Base-by-base conservation (phyloP, 2,329 filamentous ascomycete species). In the Penicillium sp. region DNA sequence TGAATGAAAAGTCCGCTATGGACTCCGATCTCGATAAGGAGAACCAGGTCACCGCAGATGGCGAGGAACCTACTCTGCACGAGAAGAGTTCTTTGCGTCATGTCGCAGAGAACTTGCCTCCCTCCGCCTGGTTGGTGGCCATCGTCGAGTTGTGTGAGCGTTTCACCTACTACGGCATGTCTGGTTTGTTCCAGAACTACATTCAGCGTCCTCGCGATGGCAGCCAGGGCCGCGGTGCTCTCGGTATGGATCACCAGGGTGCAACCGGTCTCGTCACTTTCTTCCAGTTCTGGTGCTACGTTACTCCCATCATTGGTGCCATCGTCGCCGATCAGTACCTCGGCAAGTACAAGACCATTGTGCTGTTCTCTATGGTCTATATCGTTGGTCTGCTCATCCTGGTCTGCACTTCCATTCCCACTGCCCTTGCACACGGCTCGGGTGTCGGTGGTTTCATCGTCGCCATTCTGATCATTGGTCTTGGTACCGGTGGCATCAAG, bases 401-500 rank as follows among this genome's bases (percentile, higher is more conserved):
- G 38, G 73, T 80, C 37, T 71, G 69, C 45, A 82, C 80, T 2
- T 78, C 81, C 1, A 70, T 81, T 1, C 80, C 80, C 0, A 51
- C 56, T 2, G 69, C 80, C 25, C 66, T 84, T 84, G 22, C 67
- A 75, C 65, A 75, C 46, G 74, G 78, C 34, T 72, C 72, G 25
- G 75, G 77, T 33, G 64, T 83, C n/a, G 76, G 72, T 41, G 78
- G 77, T n/a, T 77, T 83, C 60, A 70, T 81, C 40, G 68, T 75
- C 12, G 72, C 80, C 9, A 75, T 83, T 54, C 73, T 87, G 57
- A 65, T 86, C 54, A 83, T 86, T 53, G 84, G 83, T 52, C 64
- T 86, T 11, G 84, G 83, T 44, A 86, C 83, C 2, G 84, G 84
- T 58, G 81, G 82, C 52, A 86, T 88, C 73, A 87, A 87, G 72